Conservation (phyloP, 2,329 filamentous ascomycete genomes). For the Trichophyton schoenleinii region DNA sequence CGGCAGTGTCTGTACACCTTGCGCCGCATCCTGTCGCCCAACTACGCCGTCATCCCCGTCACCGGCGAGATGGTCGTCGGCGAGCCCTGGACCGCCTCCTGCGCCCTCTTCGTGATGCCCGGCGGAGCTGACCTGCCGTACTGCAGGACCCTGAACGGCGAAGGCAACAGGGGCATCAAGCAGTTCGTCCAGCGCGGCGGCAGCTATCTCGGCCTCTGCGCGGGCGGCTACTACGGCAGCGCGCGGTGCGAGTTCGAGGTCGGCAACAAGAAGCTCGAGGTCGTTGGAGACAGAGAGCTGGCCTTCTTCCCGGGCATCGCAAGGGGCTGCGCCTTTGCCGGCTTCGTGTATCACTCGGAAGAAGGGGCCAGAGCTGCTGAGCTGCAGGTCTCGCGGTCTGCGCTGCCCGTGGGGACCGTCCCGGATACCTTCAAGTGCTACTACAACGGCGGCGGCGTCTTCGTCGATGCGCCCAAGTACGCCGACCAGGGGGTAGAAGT, state of each 20-base stretch:
- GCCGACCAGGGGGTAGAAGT: slow-evolving; percentile 59
- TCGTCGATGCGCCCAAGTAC: slow-evolving; percentile 61
- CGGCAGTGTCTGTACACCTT: slow-evolving; percentile 80
- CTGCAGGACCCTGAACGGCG: slow-evolving; percentile 73
- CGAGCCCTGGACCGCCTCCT: slow-evolving; percentile 81
- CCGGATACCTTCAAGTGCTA: slow-evolving; percentile 60
- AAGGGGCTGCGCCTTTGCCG: slow-evolving; percentile 72
- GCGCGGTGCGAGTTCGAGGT: slow-evolving; percentile 82
- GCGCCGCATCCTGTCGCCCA: slow-evolving; percentile 69
- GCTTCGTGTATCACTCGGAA: slow-evolving; percentile 86
- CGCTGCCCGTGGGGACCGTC: slow-evolving; percentile 42
- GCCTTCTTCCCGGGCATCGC: slow-evolving; percentile 79
- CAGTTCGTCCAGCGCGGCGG: slow-evolving; percentile 80
- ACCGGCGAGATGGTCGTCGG: slow-evolving; percentile 66
- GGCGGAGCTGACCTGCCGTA: slow-evolving; percentile 92
- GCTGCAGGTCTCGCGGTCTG: slow-evolving; percentile 50
- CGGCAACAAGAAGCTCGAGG: slow-evolving; percentile 66
- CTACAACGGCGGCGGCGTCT: slow-evolving; percentile 90
- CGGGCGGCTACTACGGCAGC: slow-evolving; percentile 83
- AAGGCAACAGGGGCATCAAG: slow-evolving; percentile 70
- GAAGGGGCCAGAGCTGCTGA: slow-evolving; percentile 62
- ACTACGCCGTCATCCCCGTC: slow-evolving; percentile 85
- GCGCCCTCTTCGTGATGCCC: slow-evolving; percentile 79
- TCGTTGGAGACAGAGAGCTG: slow-evolving; percentile 72
- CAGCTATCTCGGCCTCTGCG: slow-evolving; percentile 80